A percentile compares a stretch with the other conserved stretches of the same genome.
Conservation (phyloP, 2,329 filamentous ascomycete genomes). For the Penicillium sp. region DNA sequence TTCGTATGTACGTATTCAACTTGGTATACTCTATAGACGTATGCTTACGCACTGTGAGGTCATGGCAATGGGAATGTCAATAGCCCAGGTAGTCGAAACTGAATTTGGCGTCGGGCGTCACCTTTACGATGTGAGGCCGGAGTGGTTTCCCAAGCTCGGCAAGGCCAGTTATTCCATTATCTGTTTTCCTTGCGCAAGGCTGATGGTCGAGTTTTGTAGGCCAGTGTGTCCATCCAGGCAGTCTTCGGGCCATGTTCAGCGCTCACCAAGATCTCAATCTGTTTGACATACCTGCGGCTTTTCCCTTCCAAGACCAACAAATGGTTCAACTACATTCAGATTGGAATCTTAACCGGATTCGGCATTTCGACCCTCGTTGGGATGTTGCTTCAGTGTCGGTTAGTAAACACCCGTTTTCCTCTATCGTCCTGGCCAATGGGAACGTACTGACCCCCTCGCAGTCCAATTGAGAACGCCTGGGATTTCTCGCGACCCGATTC, state of each 20-base stretch:
- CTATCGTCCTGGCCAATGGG: neutral
- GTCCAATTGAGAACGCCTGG: conserved; percentile 1
- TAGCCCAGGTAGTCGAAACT: neutral
- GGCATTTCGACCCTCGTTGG: neutral
- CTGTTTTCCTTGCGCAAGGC: neutral
- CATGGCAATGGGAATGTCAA: conserved; percentile 5
- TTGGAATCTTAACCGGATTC: neutral
- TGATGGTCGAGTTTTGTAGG: neutral
- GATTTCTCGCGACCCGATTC: neutral
- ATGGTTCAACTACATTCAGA: conserved; percentile 10
- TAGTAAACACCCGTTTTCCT: neutral
- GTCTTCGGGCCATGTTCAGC: conserved; percentile 6
- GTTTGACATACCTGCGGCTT: conserved; percentile 11
- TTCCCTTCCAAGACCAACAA: conserved; percentile 9
- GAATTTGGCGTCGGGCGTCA: conserved; percentile 6
- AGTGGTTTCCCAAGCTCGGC: conserved; percentile 1
- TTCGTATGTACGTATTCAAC: neutral
- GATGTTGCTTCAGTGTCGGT: conserved; percentile 7
- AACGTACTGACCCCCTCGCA: neutral
- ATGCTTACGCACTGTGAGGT: neutral
- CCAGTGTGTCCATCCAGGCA: neutral
- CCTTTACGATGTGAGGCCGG: conserved; percentile 3
- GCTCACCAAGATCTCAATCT: conserved; percentile 13
- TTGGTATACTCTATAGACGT: neutral
- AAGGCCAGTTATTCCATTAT: neutral